Evolutionary conservation across 352 stramenopile genomes (phyloP), one percentile per base, ranked within the genome.

Genomic region (Pythium apleroticum): DNA sequence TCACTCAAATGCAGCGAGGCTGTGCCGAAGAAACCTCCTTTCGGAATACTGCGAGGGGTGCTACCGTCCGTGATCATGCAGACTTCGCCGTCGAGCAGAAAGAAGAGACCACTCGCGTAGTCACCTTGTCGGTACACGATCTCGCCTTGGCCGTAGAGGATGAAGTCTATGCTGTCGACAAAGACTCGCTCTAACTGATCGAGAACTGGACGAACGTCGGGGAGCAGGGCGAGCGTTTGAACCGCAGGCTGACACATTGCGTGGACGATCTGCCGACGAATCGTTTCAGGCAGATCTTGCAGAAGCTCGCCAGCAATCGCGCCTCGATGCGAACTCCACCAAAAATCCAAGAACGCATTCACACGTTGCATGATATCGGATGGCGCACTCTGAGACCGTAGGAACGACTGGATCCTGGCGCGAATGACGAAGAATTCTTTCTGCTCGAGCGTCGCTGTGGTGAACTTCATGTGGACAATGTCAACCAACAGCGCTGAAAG

Each of bases 331-430:
- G 73, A 80, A 10, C 72, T 84, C 81, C 81, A 90, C 81, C 81
- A 90, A 65, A 87, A 90, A 27, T 90, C 81, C 8, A 90, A 54
- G 48, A 88, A 90, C 2, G 78, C 75, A 39, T 84, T 77, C 0
- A 84, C 81, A 0, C 78, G 78, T 24, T 82, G 76, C 24, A 87
- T 69, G 43, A 90, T 72, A 1, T 69, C 67, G 0, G 74, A 1
- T 1, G 81, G 78, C 0, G 74, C 78, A 11, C 68, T 79, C 39
- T 84, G 69, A 1, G 73, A 82, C 11, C 68, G 72, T 19, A 90
- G 66, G 45, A 90, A 90, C 28, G 71, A 57, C 45, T 87, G 75
- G 14, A 90, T 80, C 14, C 77, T 69, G 2, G 81, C 75, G 0
- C 78, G 75, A 0, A 69, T 86, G 1, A 76, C 69, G 17, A 90